A percentile compares a stretch with the other conserved stretches of the same genome.
phyloP scores from a whole-genome alignment of 2,329 filamentous ascomycete genomes.

The Alternaria sp. region DNA sequence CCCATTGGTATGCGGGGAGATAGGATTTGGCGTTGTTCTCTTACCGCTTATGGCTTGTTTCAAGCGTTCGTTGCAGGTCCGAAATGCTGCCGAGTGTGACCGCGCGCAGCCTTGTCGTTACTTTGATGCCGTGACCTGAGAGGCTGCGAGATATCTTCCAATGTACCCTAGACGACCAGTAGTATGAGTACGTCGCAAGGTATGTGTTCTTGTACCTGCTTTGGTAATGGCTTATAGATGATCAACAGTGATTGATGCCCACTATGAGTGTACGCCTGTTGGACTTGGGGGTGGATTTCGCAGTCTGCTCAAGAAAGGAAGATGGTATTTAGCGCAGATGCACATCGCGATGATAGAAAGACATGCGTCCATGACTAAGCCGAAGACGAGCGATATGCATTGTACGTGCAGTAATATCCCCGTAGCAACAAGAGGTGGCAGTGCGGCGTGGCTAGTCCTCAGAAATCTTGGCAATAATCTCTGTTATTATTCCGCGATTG shows the following conservation, averaged over 20 bases:
- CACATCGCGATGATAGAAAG: background rate
- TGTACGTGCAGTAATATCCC: background rate
- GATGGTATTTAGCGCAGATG: background rate
- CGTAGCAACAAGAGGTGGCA: background rate
- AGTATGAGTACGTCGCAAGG: background rate
- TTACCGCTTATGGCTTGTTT: conserved; percentile 10
- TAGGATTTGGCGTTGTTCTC: conserved; percentile 3
- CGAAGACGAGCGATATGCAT: background rate
- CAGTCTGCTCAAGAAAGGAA: background rate
- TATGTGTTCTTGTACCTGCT: background rate
- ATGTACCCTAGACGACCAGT: no score
- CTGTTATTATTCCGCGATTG: background rate
- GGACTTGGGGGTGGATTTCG: background rate
- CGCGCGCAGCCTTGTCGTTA: background rate
- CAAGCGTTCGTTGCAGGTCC: background rate
- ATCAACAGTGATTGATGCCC: no score
- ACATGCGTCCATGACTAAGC: background rate
- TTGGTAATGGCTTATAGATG: no score
- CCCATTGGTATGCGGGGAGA: background rate
- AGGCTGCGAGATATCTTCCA: background rate
- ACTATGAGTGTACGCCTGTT: no score
- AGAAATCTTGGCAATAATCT: background rate
- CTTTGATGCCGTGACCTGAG: background rate
- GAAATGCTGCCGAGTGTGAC: background rate
- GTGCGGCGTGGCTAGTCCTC: background rate